A percentile compares a stretch with the other conserved stretches of the same genome.
phyloP scores from a whole-genome alignment of 2,329 filamentous ascomycete genomes.

The Colletotrichum paranaense region DNA sequence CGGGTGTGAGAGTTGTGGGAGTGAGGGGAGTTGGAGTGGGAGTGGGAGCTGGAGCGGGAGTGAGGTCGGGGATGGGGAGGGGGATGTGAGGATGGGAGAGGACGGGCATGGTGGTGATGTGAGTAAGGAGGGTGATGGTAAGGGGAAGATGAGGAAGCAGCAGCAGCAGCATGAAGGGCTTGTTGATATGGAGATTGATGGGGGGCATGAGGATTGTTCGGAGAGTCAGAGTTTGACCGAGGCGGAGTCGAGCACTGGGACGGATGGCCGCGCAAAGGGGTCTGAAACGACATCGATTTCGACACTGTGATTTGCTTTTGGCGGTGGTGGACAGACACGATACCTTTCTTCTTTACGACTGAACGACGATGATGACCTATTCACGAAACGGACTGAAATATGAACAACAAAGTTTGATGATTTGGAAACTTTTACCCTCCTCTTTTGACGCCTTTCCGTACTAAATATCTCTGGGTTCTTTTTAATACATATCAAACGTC shows the following conservation, averaged over 20 bases:
- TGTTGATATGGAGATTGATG: conserved; percentile 35
- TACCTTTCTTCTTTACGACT: conserved; percentile 22
- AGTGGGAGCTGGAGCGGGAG: conserved; percentile 51
- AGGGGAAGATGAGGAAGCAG: conserved; percentile 40
- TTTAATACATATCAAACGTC: not conserved
- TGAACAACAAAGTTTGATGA: not conserved
- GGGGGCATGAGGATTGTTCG: conserved; percentile 43
- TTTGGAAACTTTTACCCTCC: not conserved
- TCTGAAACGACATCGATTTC: conserved; percentile 52
- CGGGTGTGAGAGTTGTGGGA: conserved; percentile 43
- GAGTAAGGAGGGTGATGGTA: conserved; percentile 37
- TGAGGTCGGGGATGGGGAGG: conserved; percentile 16
- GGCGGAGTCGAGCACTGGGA: conserved; percentile 48
- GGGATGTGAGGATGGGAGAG: conserved; percentile 31
- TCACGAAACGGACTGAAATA: conserved; percentile 3
- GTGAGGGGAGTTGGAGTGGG: conserved; percentile 42
- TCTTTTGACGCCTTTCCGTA: conserved; percentile 8
- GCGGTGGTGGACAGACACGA: conserved; percentile 36
- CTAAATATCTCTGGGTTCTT: not conserved
- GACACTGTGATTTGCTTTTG: conserved; percentile 36
- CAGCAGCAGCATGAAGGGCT: conserved; percentile 10
- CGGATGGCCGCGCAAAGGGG: conserved; percentile 45
- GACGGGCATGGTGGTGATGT: not conserved
- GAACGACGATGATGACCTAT: conserved; percentile 25
- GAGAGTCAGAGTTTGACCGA: conserved; percentile 53